phyloP scores from a whole-genome alignment of 176 grass and related monocot genomes.

The Themeda triandra region DNA sequence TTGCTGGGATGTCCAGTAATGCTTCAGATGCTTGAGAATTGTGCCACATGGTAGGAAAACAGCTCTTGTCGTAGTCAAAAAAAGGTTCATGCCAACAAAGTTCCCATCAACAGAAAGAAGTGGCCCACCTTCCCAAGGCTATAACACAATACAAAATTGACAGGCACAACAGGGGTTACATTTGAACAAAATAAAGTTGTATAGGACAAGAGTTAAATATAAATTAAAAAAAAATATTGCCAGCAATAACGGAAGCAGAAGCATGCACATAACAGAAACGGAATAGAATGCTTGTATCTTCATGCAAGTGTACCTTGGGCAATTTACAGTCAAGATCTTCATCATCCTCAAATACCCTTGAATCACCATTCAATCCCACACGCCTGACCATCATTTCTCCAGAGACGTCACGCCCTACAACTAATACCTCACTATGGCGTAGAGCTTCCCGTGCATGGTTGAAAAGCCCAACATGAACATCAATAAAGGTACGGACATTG shows the following conservation, averaged over 20 bases:
- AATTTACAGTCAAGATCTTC: neutral
- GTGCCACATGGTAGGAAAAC: neutral
- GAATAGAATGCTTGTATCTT: neutral
- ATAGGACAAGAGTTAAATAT: neutral
- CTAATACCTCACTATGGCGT: neutral
- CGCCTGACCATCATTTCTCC: neutral
- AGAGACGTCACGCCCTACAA: neutral
- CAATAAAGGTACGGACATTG: neutral
- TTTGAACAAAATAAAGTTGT: neutral
- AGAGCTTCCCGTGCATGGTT: neutral
- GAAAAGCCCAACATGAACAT: neutral
- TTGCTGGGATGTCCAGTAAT: neutral
- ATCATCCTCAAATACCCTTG: neutral
- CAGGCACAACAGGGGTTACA: neutral
- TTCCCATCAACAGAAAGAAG: slow-evolving; percentile 15
- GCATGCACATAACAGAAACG: neutral
- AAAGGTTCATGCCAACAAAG: slow-evolving; percentile 15
- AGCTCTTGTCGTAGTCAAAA: neutral
- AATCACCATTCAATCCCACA: neutral
- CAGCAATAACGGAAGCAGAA: too few species aligned
- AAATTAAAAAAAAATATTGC: too few species aligned
- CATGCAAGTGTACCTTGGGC: neutral
- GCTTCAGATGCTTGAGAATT: neutral
- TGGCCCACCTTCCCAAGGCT: slow-evolving; percentile 19
- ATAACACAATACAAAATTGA: neutral